These are phyloP conservation scores for Populus simonii DNA, from an alignment of 345 rosid species.

Conservation along the genomic window DNA sequence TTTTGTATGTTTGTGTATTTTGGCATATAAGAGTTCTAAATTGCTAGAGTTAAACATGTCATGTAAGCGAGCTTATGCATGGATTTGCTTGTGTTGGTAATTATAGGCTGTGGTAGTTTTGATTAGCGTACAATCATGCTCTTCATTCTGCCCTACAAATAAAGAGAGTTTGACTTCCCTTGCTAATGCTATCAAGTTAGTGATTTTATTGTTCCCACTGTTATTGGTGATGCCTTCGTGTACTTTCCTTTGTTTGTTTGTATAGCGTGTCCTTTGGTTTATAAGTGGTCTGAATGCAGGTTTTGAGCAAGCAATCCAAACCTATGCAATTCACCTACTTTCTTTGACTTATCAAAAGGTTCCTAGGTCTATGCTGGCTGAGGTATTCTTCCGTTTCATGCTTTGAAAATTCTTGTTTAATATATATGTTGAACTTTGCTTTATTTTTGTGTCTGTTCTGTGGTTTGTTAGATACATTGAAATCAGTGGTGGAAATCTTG, in stretches of 20 bases:
- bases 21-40: no score
- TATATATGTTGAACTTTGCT: no score
- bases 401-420: background rate
- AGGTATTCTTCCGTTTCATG: conserved; percentile 49
- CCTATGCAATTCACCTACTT: conserved; percentile 80
- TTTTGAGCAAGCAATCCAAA: conserved; percentile 90
- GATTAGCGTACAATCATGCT: background rate
- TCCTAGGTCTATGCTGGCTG: conserved; percentile 81
- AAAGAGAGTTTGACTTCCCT: background rate
- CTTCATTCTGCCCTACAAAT: background rate
- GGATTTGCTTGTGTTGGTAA: background rate
- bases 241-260: background rate
- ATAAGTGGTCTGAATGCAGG: conserved; percentile 50
- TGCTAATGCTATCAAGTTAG: background rate
- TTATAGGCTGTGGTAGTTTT: background rate
- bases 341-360: conserved; percentile 90
- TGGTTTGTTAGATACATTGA: no score
- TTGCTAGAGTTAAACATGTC: background rate
- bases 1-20: no score
- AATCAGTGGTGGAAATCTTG: no score
- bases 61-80: background rate
- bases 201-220: background rate
- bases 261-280: conserved; percentile 7
- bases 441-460: no score
- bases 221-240: background rate